These are phyloP conservation scores for Torulaspora microellipsoides DNA, from an alignment of 805 yeast genomes.

Conservation along the genomic window DNA sequence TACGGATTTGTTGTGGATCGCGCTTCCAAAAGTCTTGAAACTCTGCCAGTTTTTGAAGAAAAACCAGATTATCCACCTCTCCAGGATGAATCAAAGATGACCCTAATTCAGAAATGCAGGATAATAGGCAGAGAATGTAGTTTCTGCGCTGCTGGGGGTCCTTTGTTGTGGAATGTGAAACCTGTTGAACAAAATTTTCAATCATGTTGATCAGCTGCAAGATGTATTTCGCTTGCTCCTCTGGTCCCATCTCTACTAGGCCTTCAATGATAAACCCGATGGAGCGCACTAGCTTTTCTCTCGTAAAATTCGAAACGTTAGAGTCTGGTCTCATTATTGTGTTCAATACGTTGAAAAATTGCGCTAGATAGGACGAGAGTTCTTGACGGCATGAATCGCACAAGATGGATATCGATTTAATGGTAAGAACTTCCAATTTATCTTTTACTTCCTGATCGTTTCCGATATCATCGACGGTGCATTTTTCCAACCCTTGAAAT, in stretches of 20 bases:
- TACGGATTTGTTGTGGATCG: slow-evolving; percentile 46
- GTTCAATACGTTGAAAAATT: slow-evolving; percentile 32
- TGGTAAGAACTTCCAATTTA: slow-evolving; percentile 28
- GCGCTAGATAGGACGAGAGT: slow-evolving; percentile 23
- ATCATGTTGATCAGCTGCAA: slow-evolving; percentile 35
- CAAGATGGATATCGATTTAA: slow-evolving; percentile 26
- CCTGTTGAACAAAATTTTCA: slow-evolving; percentile 17
- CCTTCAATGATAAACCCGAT: slow-evolving; percentile 60
- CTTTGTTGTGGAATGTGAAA: slow-evolving; percentile 6
- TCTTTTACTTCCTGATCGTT: slow-evolving; percentile 16
- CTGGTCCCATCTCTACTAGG: slow-evolving; percentile 40
- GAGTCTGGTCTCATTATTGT: slow-evolving; percentile 28
- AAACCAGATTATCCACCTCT: slow-evolving; percentile 30
- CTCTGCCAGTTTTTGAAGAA: slow-evolving; percentile 19
- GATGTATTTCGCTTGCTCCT: slow-evolving; percentile 38
- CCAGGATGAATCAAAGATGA: slow-evolving; percentile 62
- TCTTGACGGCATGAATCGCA: slow-evolving; percentile 31
- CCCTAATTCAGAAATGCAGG: slow-evolving; percentile 66
- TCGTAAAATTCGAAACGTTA: slow-evolving; percentile 29
- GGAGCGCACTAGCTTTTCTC: slow-evolving; percentile 55
- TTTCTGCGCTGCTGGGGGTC: slow-evolving; percentile 35
- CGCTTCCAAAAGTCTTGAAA: slow-evolving; percentile 44
- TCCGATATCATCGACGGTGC: slow-evolving; percentile 10
- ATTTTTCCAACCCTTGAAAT: slow-evolving; percentile 29
- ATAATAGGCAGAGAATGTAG: slow-evolving; percentile 51